Conservation (phyloP, 2,329 filamentous ascomycete genomes). For the Fusarium pilosicola region DNA sequence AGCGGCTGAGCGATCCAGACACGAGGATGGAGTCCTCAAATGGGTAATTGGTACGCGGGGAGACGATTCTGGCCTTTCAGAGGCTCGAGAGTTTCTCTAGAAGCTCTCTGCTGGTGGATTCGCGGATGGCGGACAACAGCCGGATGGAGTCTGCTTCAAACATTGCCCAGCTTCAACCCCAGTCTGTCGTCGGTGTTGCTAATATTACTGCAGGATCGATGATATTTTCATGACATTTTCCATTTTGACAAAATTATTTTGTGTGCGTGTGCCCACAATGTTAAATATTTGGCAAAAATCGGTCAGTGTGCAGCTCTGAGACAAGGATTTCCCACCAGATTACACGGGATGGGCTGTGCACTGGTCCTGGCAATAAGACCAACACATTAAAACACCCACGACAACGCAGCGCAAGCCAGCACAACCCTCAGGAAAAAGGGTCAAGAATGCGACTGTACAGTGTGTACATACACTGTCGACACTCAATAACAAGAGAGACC, state of each 20-base stretch:
- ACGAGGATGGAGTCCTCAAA: conserved; percentile 31
- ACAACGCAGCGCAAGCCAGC: conserved; percentile 30
- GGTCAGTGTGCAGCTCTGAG: conserved; percentile 20
- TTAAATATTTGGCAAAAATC: conserved; percentile 16
- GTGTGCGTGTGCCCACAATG: conserved; percentile 34
- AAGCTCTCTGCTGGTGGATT: conserved; percentile 31
- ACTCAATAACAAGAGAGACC: conserved; percentile 11
- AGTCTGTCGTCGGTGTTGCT: conserved; percentile 24
- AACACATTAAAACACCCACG: conserved; percentile 8
- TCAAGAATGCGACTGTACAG: conserved; percentile 37
- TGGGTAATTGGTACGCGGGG: conserved; percentile 33
- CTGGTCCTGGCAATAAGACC: conserved; percentile 16
- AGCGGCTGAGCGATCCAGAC: conserved; percentile 45
- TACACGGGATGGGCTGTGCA: neutral
- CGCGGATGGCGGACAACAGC: conserved; percentile 39
- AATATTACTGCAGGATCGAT: conserved; percentile 22
- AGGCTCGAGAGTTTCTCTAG: conserved; percentile 11
- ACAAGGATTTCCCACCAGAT: conserved; percentile 29
- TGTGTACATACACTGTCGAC: conserved; percentile 23
- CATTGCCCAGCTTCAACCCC: conserved; percentile 31
- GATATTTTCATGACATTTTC: conserved; percentile 30
- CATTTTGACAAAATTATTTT: conserved; percentile 16
- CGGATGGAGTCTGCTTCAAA: conserved; percentile 38
- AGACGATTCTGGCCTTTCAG: conserved; percentile 34
- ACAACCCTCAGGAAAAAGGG: conserved; percentile 17